Evolutionary conservation across 345 rosid species (phyloP).

Genomic region (Anacardium occidentale): DNA sequence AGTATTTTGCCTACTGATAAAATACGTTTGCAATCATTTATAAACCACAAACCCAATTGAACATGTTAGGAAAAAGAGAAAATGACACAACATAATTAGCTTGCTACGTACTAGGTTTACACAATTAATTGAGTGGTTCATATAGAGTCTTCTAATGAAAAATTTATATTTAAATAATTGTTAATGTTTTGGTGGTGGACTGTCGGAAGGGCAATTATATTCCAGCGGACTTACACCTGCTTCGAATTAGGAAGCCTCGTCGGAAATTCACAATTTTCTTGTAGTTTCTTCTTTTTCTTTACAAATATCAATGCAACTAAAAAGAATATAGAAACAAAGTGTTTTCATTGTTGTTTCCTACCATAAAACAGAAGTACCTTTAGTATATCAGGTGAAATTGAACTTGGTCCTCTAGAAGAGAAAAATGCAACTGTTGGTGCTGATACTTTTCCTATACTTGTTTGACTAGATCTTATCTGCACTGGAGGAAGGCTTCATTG

Average conservation of each 20-base stretch:
- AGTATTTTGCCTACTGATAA: too few species aligned
- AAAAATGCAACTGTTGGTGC: conserved; percentile 42
- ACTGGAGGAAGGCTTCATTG: conserved; percentile 41
- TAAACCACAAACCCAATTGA: background rate
- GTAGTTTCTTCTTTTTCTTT: too few species aligned
- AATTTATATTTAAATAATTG: too few species aligned
- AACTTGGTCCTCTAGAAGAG: conserved; percentile 59
- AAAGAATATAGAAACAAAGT: background rate
- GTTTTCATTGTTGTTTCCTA: background rate
- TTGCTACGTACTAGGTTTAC: background rate
- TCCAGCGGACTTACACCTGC: too few species aligned
- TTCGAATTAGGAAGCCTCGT: too few species aligned
- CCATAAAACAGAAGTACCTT: conserved; percentile 34
- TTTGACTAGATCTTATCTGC: conserved; percentile 44
- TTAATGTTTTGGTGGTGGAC: too few species aligned
- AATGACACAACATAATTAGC: background rate
- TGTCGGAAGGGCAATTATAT: too few species aligned
- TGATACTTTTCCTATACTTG: conserved; percentile 40
- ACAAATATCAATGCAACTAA: too few species aligned
- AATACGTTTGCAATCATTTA: background rate
- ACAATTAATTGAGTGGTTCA: too few species aligned
- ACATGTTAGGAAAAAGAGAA: background rate
- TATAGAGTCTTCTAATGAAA: too few species aligned
- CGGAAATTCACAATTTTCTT: too few species aligned
- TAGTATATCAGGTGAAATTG: conserved; percentile 60